Evolutionary conservation across 2,329 filamentous ascomycete species (phyloP).

Genomic region (Penicillium sp.): DNA sequence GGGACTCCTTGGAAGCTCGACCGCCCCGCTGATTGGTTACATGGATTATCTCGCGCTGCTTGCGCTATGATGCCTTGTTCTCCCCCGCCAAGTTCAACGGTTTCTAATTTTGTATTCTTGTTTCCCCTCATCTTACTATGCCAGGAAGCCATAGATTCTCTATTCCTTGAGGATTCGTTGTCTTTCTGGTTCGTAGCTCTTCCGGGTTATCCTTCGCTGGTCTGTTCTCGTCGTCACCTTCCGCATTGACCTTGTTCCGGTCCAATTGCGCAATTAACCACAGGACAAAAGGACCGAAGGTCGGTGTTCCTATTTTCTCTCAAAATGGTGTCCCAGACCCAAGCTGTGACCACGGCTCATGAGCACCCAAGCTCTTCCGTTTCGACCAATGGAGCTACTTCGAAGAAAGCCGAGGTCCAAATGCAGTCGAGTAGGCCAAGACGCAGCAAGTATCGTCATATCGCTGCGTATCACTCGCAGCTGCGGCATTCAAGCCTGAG

Average conservation of each 20-base stretch:
- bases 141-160: not conserved
- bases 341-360: conserved; percentile 13
- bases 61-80: conserved; percentile 7
- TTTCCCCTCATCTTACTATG: not conserved
- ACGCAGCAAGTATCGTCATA: conserved; percentile 81
- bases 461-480: conserved; percentile 78
- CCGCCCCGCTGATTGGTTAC: conserved; percentile 5
- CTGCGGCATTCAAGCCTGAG: conserved; percentile 77
- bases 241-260: not conserved
- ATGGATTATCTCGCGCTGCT: not conserved
- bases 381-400: conserved; percentile 8
- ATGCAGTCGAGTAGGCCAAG: conserved; percentile 14
- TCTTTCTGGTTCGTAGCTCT: not conserved
- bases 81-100: conserved; percentile 1
- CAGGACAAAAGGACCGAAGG: not conserved
- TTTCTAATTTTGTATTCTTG: not conserved
- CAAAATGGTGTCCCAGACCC: conserved; percentile 19
- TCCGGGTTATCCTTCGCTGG: not conserved
- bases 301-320: not conserved
- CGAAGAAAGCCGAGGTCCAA: conserved; percentile 2
- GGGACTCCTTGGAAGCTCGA: not conserved
- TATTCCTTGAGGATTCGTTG: not conserved
- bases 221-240: not conserved
- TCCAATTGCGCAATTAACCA: conserved; percentile 4
- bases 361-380: conserved; percentile 7